Base-by-base conservation (phyloP, 441 rosid species). In the Adansonia madagascariensis region DNA sequence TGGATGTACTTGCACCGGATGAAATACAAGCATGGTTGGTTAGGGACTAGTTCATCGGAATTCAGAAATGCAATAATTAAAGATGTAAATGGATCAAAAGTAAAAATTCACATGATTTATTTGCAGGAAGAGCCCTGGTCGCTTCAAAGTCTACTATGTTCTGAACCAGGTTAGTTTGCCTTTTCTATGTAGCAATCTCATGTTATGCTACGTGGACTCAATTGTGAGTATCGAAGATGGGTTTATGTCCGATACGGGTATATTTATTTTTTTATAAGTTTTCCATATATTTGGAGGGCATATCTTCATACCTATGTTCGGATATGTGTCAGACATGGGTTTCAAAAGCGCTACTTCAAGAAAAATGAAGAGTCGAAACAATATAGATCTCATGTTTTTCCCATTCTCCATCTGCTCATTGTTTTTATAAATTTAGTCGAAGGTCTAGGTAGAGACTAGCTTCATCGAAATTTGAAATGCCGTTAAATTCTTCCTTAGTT, bases 41-140 rank as follows among this genome's bases (percentile, higher is more conserved):
- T 27, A 43, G 39, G 31, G 8, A 39, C 22, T 67, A 20, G 46
- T 68, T 69, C 35, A 70, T 9, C 53, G 24, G 43, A 66, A 44
- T 47, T 46, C 71, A 7, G 17, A 55, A 55, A 4, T 35, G 43
- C 12, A 20, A 62, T 5, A 22, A 4, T 9, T 53, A 3, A 39
- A 68, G 9, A 12, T 74, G 8, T 69, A 73, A 12, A 75, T 41
- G 62, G 64, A 5, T 39, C 50, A 39, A 39, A 35, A 4, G 64
- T 17, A 11, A 52, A 52, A 52, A 27, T 31, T n/a, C 62, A 53
- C 39, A 39, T 55, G 50, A 18, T 55, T n/a, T 67, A 79, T 60
- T 68, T 79, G 47, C 91, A 96, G 98, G 93, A 89, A 78, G 98
- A 96, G 82, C 79, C 91, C 98, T 0, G 89, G 85, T 63, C 91